Evolutionary conservation across 169 alveolate genomes (phyloP), one percentile per base, ranked within the genome.

Genomic region (Toxoplasma gondii): DNA sequence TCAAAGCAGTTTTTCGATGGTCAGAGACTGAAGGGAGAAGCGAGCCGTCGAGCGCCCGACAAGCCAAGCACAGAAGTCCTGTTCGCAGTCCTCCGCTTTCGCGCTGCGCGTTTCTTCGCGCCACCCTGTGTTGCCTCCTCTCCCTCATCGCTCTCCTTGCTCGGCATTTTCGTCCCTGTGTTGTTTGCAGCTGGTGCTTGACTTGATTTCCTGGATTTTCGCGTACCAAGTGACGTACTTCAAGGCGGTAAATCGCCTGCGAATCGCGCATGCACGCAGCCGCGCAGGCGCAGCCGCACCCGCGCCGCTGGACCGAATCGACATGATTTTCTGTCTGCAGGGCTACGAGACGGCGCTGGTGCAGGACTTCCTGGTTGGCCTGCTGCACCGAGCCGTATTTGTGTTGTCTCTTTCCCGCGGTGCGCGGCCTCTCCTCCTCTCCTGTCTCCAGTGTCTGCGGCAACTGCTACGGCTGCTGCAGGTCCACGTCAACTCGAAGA

Each of bases 381-480:
- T 41, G 5, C 36, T 91, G 34, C 91, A 81, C 39, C 39, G 27
- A 4, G 58, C 90, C 34, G 94, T 91, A 41, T 22, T 74, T 24
- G 91, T 70, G 24, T 43, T 69, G 82, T 9, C 27, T 64, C 94
- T 91, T 10, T 10, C 58, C 38, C 91, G 45, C 58, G 36, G 91
- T 45, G 41, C 91, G 67, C 34, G 82, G 44, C 54, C 82, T 9
- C 81, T 91, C n/a, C 87, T 87, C 39, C 82, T 38, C 49, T 58
- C 94, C 38, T 69, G 86, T 36, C 94, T 91, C 19, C 94, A 84
- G 64, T 91, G 94, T 49, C 91, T 91, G 86, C 81, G 94, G 24
- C 94, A 91, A 91, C 94, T 91, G 84, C 94, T 91, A 67, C 91
- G 94, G 69, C 27, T 91, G n/a, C 86, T 91, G 82, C 91, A 91